A percentile compares a stretch with the other conserved stretches of the same genome.
Conservation (phyloP, 805 yeast genomes). For the Ogataea nakhonphanomensis region DNA sequence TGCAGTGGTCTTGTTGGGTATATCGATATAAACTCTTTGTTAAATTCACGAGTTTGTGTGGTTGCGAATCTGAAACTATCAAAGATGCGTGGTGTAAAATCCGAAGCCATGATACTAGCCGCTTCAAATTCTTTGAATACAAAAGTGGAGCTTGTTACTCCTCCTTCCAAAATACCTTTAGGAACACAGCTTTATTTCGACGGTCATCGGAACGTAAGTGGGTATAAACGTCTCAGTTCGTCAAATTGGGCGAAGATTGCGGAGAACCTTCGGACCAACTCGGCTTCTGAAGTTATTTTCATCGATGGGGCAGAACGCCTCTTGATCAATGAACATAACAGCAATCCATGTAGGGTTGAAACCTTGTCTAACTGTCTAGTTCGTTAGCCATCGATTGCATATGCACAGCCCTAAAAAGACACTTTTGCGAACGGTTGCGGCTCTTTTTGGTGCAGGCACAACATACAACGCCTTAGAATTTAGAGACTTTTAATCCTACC, state of each 20-base stretch:
- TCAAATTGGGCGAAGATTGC: conserved; percentile 36
- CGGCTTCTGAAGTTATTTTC: conserved; percentile 31
- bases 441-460: not conserved
- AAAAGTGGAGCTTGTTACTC: conserved; percentile 44
- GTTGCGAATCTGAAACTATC: conserved; percentile 57
- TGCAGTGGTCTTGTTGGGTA: conserved; percentile 57
- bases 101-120: conserved; percentile 69
- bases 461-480: not conserved
- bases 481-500: no score
- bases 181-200: conserved; percentile 43
- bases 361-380: conserved; percentile 12
- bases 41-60: conserved; percentile 44
- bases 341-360: conserved; percentile 15
- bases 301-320: conserved; percentile 4
- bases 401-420: conserved; percentile 3
- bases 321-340: conserved; percentile 8
- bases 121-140: conserved; percentile 32
- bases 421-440: conserved; percentile 3
- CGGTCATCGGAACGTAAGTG: conserved; percentile 18
- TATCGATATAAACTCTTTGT: conserved; percentile 38
- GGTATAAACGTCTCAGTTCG: conserved; percentile 31
- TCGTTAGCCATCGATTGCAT: not conserved
- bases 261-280: conserved; percentile 30
- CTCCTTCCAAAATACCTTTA: conserved; percentile 37
- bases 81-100: conserved; percentile 58